Conservation (phyloP, 2,329 filamentous ascomycete species). For the Thielaviopsis euricoi region DNA sequence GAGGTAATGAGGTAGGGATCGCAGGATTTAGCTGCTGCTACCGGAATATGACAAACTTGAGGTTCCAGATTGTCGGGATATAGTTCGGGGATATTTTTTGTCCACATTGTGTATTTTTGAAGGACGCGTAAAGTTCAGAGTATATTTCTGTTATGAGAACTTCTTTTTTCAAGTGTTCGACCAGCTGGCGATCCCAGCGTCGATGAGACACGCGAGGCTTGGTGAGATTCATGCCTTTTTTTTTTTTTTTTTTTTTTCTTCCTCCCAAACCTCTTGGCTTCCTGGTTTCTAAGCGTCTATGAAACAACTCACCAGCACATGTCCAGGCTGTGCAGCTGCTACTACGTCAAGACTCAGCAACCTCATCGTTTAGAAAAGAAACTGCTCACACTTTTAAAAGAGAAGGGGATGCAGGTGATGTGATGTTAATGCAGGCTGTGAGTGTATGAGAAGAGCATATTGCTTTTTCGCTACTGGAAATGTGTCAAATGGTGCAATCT, state of each 20-base stretch:
- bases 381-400: too few relatives aligned
- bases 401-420: background rate
- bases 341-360: too few relatives aligned
- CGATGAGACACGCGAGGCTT: background rate
- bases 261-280: background rate
- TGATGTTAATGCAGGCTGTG: background rate
- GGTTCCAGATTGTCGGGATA: background rate
- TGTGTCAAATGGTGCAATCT: background rate
- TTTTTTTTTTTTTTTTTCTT: background rate
- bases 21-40: background rate
- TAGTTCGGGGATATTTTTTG: background rate
- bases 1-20: background rate
- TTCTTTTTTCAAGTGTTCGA: background rate
- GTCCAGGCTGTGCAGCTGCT: background rate
- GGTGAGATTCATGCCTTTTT: background rate
- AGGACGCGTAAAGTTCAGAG: too few relatives aligned
- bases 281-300: background rate
- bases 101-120: too few relatives aligned
- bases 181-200: background rate
- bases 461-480: too few relatives aligned
- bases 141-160: background rate
- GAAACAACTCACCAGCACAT: background rate
- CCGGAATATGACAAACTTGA: background rate
- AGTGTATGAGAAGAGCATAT: background rate
- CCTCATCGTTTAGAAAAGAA: too few relatives aligned